These are phyloP conservation scores for Aureobasidium sp. DNA, from an alignment of 2,329 filamentous ascomycete species.

Conservation along the genomic window DNA sequence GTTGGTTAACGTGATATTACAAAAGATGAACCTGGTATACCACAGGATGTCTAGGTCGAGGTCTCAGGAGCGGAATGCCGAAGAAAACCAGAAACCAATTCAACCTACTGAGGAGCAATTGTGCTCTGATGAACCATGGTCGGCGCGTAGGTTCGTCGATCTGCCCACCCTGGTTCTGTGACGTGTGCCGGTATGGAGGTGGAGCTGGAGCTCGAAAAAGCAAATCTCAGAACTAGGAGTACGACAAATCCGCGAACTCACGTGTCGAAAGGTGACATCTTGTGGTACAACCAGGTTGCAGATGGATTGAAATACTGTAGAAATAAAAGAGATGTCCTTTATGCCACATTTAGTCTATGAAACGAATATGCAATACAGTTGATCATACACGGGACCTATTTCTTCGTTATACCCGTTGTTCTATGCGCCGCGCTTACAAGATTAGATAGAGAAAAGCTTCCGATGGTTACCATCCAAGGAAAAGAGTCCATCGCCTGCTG, in stretches of 20 bases:
- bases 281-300: background rate
- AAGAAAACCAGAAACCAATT: background rate
- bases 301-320: background rate
- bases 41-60: background rate
- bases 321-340: background rate
- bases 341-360: background rate
- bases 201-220: background rate
- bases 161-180: background rate
- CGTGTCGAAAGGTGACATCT: background rate
- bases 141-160: background rate
- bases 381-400: background rate
- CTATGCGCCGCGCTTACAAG: conserved; percentile 6
- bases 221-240: background rate
- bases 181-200: background rate
- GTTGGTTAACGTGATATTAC: background rate
- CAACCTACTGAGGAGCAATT: background rate
- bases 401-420: background rate
- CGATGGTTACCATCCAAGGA: background rate
- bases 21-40: background rate
- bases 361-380: conserved; percentile 3
- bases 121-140: background rate
- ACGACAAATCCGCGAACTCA: background rate
- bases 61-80: background rate
- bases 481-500: background rate
- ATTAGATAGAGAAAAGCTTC: background rate